phyloP scores from a whole-genome alignment of 2,329 filamentous ascomycete genomes.

The Phaeosphaeriaceae sp. region DNA sequence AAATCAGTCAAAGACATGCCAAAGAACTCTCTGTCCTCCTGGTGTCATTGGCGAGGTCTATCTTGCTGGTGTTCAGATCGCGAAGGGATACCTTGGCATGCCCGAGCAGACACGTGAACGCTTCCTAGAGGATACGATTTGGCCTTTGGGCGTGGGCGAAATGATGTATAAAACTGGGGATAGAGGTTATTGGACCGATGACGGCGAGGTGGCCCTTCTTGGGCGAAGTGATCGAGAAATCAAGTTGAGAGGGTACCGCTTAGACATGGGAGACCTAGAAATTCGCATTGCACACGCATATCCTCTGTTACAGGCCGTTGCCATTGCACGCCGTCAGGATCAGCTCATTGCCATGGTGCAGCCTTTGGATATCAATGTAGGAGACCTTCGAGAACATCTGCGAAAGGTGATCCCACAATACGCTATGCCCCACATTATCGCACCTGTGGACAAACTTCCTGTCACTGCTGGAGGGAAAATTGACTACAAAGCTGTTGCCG shows the following conservation, averaged over 20 bases:
- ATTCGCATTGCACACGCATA: constrained; percentile 17
- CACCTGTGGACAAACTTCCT: too few relatives aligned
- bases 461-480: too few relatives aligned
- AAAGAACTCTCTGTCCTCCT: constrained; percentile 33
- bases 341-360: too few relatives aligned
- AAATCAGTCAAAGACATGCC: too few relatives aligned
- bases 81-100: constrained; percentile 50
- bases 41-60: constrained; percentile 53
- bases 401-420: too few relatives aligned
- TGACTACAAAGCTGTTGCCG: too few relatives aligned
- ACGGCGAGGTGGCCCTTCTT: constrained; percentile 47
- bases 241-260: constrained; percentile 48
- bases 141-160: constrained; percentile 39
- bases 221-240: constrained; percentile 54
- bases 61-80: constrained; percentile 53
- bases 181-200: constrained; percentile 41
- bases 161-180: constrained; percentile 55
- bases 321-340: not conserved
- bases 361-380: too few relatives aligned
- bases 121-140: constrained; percentile 29
- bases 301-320: not conserved
- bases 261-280: constrained; percentile 52
- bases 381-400: too few relatives aligned
- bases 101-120: constrained; percentile 28
- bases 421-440: too few relatives aligned